These are phyloP conservation scores for Solidago caesia DNA, from an alignment of 129 eudicot genomes.

Conservation along the genomic window DNA sequence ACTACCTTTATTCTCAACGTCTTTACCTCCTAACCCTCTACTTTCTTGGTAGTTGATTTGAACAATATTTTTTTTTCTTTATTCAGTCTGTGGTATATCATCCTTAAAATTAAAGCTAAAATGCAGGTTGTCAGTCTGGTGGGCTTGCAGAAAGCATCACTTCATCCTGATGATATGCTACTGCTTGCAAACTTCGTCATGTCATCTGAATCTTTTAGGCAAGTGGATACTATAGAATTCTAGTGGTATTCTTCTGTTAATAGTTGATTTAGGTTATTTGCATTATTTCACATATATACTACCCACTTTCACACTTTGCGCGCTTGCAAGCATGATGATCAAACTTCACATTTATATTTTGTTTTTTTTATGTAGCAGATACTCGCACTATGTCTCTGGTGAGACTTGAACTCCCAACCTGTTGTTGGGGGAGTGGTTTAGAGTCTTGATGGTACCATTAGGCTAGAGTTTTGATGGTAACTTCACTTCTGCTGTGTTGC, in stretches of 20 bases:
- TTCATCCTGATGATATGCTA: slow-evolving; percentile 96
- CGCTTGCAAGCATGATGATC: neutral
- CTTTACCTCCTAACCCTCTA: neutral
- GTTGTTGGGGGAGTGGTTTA: neutral
- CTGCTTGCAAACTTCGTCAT: slow-evolving; percentile 84
- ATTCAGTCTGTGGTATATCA: slow-evolving; percentile 8
- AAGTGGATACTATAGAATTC: slow-evolving; percentile 24
- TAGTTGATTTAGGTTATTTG: neutral
- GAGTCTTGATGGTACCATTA: neutral
- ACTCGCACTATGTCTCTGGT: neutral
- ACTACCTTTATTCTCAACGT: slow-evolving; percentile 2
- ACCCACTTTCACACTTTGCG: neutral
- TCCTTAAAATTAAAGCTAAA: slow-evolving; percentile 29
- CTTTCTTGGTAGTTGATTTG: neutral
- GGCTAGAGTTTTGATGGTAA: neutral
- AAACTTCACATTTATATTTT: neutral
- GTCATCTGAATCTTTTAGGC: slow-evolving; percentile 98
- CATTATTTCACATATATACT: neutral
- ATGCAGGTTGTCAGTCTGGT: slow-evolving; percentile 95
- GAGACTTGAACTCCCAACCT: neutral
- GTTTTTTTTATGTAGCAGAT: neutral
- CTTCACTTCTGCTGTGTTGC: neutral
- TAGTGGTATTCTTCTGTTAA: neutral
- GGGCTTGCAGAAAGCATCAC: slow-evolving; percentile 91
- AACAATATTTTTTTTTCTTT: neutral